Conservation (phyloP, 2,329 filamentous ascomycete species). For the Aspergillus viridinutans region DNA sequence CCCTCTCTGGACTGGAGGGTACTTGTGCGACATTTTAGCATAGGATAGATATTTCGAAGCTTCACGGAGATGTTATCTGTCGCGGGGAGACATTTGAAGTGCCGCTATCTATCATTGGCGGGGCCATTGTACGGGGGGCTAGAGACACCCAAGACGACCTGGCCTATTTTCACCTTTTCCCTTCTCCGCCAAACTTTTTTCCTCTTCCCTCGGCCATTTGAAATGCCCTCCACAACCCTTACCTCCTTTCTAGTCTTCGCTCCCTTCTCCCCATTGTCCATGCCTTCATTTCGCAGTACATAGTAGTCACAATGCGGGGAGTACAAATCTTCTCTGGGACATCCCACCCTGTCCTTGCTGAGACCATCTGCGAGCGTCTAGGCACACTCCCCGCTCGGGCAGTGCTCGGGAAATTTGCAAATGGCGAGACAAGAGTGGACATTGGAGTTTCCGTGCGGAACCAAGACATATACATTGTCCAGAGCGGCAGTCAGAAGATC, state of each 20-base stretch:
- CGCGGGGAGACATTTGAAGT: neutral
- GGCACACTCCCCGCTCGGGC: slow-evolving; percentile 58
- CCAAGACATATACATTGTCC: slow-evolving; percentile 97
- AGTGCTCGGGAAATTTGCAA: slow-evolving; percentile 63
- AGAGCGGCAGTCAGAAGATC: slow-evolving; percentile 92
- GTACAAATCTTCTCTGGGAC: slow-evolving; percentile 65
- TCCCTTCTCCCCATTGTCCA: slow-evolving; percentile 11
- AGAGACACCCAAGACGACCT: slow-evolving; percentile 9
- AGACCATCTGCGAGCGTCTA: slow-evolving; percentile 63
- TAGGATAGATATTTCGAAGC: neutral
- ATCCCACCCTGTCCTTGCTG: slow-evolving; percentile 60
- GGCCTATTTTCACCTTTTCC: slow-evolving; percentile 4
- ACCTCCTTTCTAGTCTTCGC: slow-evolving; percentile 8
- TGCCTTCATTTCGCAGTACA: slow-evolving; percentile 10
- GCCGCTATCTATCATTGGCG: slow-evolving; percentile 2
- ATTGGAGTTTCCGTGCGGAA: slow-evolving; percentile 75
- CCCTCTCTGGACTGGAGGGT: slow-evolving; percentile 79
- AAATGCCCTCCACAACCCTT: neutral
- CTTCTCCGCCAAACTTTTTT: slow-evolving; percentile 11
- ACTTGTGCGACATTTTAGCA: slow-evolving; percentile 50
- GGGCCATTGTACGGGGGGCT: slow-evolving; percentile 10
- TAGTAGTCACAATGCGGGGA: slow-evolving; percentile 52
- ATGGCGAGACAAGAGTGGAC: slow-evolving; percentile 66
- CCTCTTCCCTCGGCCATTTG: slow-evolving; percentile 10
- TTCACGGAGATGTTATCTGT: neutral